phyloP scores from a whole-genome alignment of 2,329 filamentous ascomycete species.

The Ramichloridium luteum region DNA sequence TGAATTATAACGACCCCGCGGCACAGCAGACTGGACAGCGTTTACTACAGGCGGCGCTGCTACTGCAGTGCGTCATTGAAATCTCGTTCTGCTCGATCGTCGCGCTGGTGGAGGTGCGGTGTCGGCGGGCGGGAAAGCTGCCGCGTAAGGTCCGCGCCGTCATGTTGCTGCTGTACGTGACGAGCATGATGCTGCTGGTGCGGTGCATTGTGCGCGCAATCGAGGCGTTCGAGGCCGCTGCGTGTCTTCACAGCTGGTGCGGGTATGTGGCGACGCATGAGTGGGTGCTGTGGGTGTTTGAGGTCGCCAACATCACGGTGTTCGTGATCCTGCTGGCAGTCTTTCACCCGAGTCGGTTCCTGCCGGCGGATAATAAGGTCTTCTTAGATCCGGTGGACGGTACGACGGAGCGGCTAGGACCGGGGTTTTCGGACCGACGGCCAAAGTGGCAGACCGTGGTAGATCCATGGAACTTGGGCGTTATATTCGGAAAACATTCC shows the following conservation, averaged over 20 bases:
- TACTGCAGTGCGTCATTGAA: constrained; percentile 41
- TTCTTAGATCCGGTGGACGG: constrained; percentile 40
- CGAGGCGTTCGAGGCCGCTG: constrained; percentile 30
- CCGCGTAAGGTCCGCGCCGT: constrained; percentile 32
- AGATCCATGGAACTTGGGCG: constrained; percentile 22
- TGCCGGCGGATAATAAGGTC: constrained; percentile 39
- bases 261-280: constrained; percentile 33
- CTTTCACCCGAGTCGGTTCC: constrained; percentile 38
- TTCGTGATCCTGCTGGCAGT: constrained; percentile 41
- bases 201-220: constrained; percentile 43
- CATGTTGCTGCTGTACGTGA: constrained; percentile 37
- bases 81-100: constrained; percentile 37
- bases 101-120: constrained; percentile 30
- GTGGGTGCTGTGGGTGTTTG: constrained; percentile 44
- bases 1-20: constrained; percentile 26
- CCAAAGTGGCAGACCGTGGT: constrained; percentile 16
- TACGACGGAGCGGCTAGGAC: constrained; percentile 32
- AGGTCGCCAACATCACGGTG: constrained; percentile 39
- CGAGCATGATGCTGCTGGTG: constrained; percentile 35
- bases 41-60: constrained; percentile 38
- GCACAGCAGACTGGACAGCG: constrained; percentile 32
- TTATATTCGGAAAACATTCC: constrained; percentile 16
- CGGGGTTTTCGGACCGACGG: constrained; percentile 20
- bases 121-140: constrained; percentile 29
- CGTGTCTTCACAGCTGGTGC: constrained; percentile 20